phyloP scores from a whole-genome alignment of 2,329 filamentous ascomycete genomes.

The Trichoderma hamatum region DNA sequence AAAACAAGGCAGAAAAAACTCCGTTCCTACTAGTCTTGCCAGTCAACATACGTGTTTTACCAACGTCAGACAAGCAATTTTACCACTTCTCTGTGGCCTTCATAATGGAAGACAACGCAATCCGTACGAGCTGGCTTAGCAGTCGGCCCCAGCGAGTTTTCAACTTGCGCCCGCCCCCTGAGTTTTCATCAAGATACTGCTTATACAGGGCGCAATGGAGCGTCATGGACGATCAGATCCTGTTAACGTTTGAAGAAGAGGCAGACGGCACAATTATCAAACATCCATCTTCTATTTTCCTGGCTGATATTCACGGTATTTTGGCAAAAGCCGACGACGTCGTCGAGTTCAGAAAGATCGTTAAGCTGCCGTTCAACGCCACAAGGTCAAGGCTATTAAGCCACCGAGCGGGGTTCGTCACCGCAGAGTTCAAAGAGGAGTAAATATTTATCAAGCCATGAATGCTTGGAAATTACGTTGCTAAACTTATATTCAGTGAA shows the following conservation, averaged over 20 bases:
- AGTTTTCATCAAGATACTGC: background rate
- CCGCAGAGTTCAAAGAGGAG: background rate
- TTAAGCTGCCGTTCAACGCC: background rate
- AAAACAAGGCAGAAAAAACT: background rate
- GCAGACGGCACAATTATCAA: background rate
- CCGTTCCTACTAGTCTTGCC: background rate
- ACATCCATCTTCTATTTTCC: background rate
- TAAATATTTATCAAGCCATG: background rate
- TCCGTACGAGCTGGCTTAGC: constrained; percentile 13
- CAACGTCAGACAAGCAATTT: background rate
- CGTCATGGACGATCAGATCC: constrained; percentile 24
- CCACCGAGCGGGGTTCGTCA: constrained; percentile 13
- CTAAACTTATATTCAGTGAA: background rate
- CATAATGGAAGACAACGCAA: background rate
- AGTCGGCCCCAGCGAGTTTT: constrained; percentile 9
- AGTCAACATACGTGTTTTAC: background rate
- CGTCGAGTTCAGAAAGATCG: background rate
- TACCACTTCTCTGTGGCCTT: background rate
- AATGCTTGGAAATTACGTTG: background rate
- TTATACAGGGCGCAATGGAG: constrained; percentile 5
- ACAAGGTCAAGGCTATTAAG: constrained; percentile 6
- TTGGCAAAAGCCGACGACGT: background rate
- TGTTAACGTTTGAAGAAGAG: background rate
- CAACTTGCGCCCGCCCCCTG: constrained; percentile 3
- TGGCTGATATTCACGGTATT: background rate